Percentiles rank a stretch among this genome's conserved stretches.
Evolutionary conservation across 805 yeast genomes (phyloP).

Genomic region (Candida montana): DNA sequence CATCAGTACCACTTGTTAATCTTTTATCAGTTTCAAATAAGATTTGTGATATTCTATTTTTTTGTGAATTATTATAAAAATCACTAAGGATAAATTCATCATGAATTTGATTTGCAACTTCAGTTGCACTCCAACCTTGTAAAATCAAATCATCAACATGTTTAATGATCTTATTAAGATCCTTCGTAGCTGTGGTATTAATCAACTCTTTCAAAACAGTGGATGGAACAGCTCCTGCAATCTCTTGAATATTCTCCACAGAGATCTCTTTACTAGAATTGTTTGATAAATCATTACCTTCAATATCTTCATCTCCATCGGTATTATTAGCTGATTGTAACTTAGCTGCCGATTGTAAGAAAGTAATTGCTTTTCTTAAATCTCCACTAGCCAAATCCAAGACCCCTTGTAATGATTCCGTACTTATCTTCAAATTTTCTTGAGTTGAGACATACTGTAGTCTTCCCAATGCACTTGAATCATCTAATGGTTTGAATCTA

Average conservation of each 20-base stretch:
- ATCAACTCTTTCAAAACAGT: slow-evolving; percentile 39
- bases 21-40: slow-evolving; percentile 73
- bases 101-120: slow-evolving; percentile 66
- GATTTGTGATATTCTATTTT: slow-evolving; percentile 57
- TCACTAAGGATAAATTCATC: slow-evolving; percentile 58
- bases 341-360: slow-evolving; percentile 77
- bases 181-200: slow-evolving; percentile 29
- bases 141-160: slow-evolving; percentile 47
- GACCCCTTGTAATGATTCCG: slow-evolving; percentile 55
- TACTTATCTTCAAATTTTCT: slow-evolving; percentile 36
- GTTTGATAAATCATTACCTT: slow-evolving; percentile 24
- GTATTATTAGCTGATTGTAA: slow-evolving; percentile 32
- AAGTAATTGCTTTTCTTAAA: slow-evolving; percentile 86
- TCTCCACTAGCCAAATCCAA: slow-evolving; percentile 82
- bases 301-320: slow-evolving; percentile 31
- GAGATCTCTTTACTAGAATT: slow-evolving; percentile 30
- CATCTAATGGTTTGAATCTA: slow-evolving; percentile 76
- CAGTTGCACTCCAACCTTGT: slow-evolving; percentile 78
- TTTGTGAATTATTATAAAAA: slow-evolving; percentile 42
- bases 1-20: slow-evolving; percentile 83
- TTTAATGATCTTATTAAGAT: slow-evolving; percentile 30
- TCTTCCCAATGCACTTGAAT: slow-evolving; percentile 63
- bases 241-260: slow-evolving; percentile 48
- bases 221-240: slow-evolving; percentile 70
- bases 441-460: slow-evolving; percentile 55